Evolutionary conservation across 768 basidiomycete genomes (phyloP), one percentile per base, ranked within the genome.

Genomic region (Pleurotus salmoneostramineus): DNA sequence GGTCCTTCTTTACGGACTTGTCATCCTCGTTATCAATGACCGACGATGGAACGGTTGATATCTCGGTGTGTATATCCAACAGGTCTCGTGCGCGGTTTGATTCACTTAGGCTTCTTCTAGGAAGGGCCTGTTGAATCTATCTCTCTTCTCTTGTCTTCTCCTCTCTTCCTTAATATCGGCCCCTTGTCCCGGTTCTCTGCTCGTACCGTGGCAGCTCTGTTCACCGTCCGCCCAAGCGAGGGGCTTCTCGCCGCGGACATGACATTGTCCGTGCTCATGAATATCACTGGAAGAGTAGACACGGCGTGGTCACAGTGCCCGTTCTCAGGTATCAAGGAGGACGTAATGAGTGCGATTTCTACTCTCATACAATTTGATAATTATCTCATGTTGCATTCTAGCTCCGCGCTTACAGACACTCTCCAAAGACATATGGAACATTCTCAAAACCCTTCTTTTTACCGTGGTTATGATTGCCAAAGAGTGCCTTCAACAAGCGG

Each of bases 371-470:
- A 45, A 48, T 40, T 56, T 34, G 60, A 47, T 6, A 33, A 15
- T 6, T 35, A 43, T 45, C 32, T 51, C 6, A 46, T 27, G 47
- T 43, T n/a, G 56, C 32, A 11, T 48, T 36, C 40, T 59, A 83
- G 82, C 74, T 6, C 69, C 74, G 12, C 77, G 77, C 36, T 75
- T 79, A 0, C 77, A 73, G 33, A 73, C 76, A 27, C 59, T 82
- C 15, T 67, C 76, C 2, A 77, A 75, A n/a, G 70, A 76, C 2
- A 74, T 85, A 6, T 93, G 91, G 91, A 72, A 73, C 2, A 75
- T 81, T 27, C 76, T 91, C 64, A 93, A 92, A 69, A 89, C 86
- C 0, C 67, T 91, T 0, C 73, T 93, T n/a, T 93, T 93, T 69
- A 80, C 82, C 31, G 81, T 71, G 3, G 75, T 92, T 45, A 87